phyloP scores from a whole-genome alignment of 352 stramenopile species.

The Phytopythium chamaehyphon region DNA sequence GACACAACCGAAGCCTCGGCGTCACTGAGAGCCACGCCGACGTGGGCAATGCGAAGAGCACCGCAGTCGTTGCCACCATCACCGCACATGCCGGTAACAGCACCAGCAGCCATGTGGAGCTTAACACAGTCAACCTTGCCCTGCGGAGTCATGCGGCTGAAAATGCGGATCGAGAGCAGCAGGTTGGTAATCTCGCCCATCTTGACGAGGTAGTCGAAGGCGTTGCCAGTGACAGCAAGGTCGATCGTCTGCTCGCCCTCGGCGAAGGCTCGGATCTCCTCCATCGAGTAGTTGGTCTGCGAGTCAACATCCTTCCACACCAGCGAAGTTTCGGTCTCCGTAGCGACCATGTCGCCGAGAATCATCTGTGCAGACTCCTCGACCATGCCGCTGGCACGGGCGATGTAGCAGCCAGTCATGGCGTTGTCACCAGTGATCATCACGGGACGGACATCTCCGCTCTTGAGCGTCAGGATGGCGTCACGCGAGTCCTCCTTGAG shows the following conservation, averaged over 20 bases:
- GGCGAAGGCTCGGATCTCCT: constrained; percentile 43
- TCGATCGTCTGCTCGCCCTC: constrained; percentile 35
- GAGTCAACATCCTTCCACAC: constrained; percentile 71
- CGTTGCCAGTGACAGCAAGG: constrained; percentile 64
- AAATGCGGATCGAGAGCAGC: constrained; percentile 69
- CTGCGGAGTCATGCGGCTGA: constrained; percentile 72
- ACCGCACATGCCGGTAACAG: constrained; percentile 79
- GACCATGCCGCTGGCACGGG: constrained; percentile 61
- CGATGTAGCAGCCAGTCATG: constrained; percentile 77
- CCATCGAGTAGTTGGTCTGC: constrained; percentile 37
- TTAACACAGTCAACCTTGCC: constrained; percentile 76
- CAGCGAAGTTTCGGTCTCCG: constrained; percentile 26
- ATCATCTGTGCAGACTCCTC: constrained; percentile 37
- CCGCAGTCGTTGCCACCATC: constrained; percentile 91
- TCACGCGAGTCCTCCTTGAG: constrained; percentile 81
- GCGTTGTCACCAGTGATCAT: constrained; percentile 91
- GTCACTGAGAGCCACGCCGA: constrained; percentile 88
- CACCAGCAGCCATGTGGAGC: constrained; percentile 54
- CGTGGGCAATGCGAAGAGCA: constrained; percentile 87
- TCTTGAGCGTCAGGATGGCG: constrained; percentile 74
- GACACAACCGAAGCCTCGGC: constrained; percentile 85
- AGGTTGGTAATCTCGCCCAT: constrained; percentile 56
- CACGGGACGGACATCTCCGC: constrained; percentile 65
- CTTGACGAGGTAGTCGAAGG: constrained; percentile 66
- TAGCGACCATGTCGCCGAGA: constrained; percentile 54